Evolutionary conservation across 805 yeast species (phyloP), one percentile per base, ranked within the genome.

Genomic region (Cyberlindnera mrakii): DNA sequence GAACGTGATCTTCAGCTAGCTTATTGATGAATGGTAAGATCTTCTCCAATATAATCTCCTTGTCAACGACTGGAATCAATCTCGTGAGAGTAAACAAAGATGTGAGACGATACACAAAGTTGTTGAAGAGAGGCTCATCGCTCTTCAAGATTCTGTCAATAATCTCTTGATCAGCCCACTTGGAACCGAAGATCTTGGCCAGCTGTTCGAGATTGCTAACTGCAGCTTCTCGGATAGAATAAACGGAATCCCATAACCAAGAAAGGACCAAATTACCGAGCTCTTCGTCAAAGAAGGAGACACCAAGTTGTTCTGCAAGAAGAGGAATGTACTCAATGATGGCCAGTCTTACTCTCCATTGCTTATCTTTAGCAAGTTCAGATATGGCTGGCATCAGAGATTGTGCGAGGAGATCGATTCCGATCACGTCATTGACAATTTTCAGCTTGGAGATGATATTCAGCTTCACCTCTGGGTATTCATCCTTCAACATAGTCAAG

Each of bases 231-330:
- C 99, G 81, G 48, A 93, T 90, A 5, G 98, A 90, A 66, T 79
- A 93, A 33, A 93, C 99, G 5, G 90, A 85, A 67, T 93, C 99
- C 96, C 97, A 90, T 51, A 93, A 72, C 98, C 99, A 93, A n/a
- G 90, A 85, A 77, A 93, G 77, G 58, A 96, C 93, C 54, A 93
- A 72, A 39, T 85, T 82, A 50, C 95, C 89, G 51, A 93, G 72
- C 57, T 90, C 96, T 61, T 87, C 85, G 64, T 93, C 93, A 66
- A 93, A 93, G 58, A 91, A 89, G 25, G 87, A 81, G 41, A 85
- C 90, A 25, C 99, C 99, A 47, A 93, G 72, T 67, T 93, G 98
- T 56, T 85, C 85, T 7, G 98, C 97, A 52, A 93, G 72, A 50
- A 91, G 74, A 27, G 99, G 99, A 52, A 90, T 88, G 67, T 93